Base-by-base conservation (phyloP, 1,284 basidiomycete species). In the Stereum hirsutum region DNA sequence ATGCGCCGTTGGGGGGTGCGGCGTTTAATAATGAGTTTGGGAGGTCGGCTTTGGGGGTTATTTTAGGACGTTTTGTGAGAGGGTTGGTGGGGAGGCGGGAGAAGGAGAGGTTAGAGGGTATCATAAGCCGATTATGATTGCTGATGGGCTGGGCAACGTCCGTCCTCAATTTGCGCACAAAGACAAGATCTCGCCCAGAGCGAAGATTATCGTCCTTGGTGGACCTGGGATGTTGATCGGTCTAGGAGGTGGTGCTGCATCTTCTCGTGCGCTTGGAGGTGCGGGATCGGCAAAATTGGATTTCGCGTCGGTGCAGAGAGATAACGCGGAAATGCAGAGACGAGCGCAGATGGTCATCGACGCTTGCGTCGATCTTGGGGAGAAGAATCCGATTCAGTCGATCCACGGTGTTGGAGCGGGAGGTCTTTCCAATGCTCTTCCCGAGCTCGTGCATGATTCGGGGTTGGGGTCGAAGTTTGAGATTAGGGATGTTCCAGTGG, bases 41-140 rank as follows among this genome's bases (percentile, higher is more conserved):
- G 8, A 76, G 95, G 33, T 96, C 96, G 0, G 93, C 75, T 41
- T 88, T 51, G 70, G 78, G 3, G 89, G 89, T 0, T 90, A 90
- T 66, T 95, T 92, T 72, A 78, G 92, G 41, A 93, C 93, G 0
- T 95, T 93, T 64, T 74, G 81, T 15, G 85, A 94, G 61, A 72
- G 75, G 34, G 73, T 89, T 0, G 73, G 71, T 12, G 57, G 68
- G 14, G 61, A 65, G 10, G 58, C 63, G 28, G 63, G 67, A 43
- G 69, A 66, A 1, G 50, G 54, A 38, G 83, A 93, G 58, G 72
- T 94, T n/a, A 74, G 93, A 46, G 95, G 95, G 0, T 99, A 97
- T 67, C 96, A 99, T 69, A 99, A 99, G 63, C 95, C 95, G 12
- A 97, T 99, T 69, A 99, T 99, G 96, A 87, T 99, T 51, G 96